Evolutionary conservation across 1,139 yeast genomes (phyloP).

Genomic region (Scheffersomyces insectosa): DNA sequence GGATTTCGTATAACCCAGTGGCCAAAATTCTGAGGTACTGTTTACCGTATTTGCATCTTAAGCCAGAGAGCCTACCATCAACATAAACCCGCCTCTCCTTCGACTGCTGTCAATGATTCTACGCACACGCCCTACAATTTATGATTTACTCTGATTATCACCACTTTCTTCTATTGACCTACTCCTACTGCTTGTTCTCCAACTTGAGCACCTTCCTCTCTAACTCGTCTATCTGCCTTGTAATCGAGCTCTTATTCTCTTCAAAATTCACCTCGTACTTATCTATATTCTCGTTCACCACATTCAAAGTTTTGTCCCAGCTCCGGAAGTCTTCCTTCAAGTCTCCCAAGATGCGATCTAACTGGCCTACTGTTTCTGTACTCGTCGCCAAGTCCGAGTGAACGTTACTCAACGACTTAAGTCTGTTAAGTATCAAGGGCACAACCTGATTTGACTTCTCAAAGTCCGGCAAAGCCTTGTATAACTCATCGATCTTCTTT

Average conservation of each 20-base stretch:
- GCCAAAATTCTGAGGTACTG: too few relatives aligned
- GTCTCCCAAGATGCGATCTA: conserved; percentile 37
- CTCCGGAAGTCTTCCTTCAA: conserved; percentile 37
- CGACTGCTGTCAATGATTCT: too few relatives aligned
- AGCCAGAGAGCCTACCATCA: too few relatives aligned
- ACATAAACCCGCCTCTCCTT: too few relatives aligned
- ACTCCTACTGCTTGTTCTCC: too few relatives aligned
- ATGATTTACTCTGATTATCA: too few relatives aligned
- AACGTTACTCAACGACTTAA: conserved; percentile 44
- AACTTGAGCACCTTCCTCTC: conserved; percentile 1
- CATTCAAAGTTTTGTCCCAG: conserved; percentile 42
- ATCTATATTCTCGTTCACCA: conserved; percentile 38
- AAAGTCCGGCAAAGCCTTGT: conserved; percentile 36
- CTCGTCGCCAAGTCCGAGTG: conserved; percentile 41
- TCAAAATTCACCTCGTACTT: conserved; percentile 12
- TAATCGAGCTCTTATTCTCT: conserved; percentile 8
- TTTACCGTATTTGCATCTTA: too few relatives aligned
- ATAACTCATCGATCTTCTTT: conserved; percentile 39
- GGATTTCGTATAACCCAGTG: too few relatives aligned
- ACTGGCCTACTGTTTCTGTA: conserved; percentile 23
- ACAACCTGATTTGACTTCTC: conserved; percentile 32
- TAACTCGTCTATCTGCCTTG: conserved; percentile 1
- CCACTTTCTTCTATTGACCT: too few relatives aligned
- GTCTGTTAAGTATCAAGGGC: conserved; percentile 44
- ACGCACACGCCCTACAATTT: too few relatives aligned